Base-by-base conservation (phyloP, 2,329 filamentous ascomycete species). In the Beauveria brongniartii region DNA sequence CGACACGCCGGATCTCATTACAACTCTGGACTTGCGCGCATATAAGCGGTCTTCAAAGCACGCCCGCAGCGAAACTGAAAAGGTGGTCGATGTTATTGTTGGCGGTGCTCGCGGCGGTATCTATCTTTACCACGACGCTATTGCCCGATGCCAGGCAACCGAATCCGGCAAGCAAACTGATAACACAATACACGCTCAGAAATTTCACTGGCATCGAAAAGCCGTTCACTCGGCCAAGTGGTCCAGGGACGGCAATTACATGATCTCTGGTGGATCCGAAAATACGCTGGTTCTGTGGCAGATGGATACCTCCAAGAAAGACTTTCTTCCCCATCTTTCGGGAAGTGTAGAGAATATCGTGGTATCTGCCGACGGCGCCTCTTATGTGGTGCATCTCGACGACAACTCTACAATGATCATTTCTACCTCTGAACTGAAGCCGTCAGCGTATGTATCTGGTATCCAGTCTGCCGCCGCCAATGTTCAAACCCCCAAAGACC, bases 181-280 rank as follows among this genome's bases (percentile, higher is more conserved):
- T 66, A 73, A 83, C 46, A 79, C 82, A 22, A 71, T 84, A 26
- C 78, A 80, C 63, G 80, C 80, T 40, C 85, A 87, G 61, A 89
- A 88, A 64, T 79, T 92, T 58, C 94, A 97, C 72, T 99, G 94
- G 94, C 94, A 99, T 73, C 84, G 92, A 67, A 86, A 87, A 67
- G 84, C 88, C 54, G 92, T 97, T 9, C 87, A 89, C 67, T 83
- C 90, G 10, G 80, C 96, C 62, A 96, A 94, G 73, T 97, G 92
- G 90, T 97, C 94, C 16, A 80, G 81, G 66, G 94, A 99, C 80
- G 92, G 93, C 91, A 92, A 96, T 70, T 99, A 99, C 72, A 76
- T 99, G 62, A 87, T 99, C 57, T 97, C 94, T 61, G 94, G 94
- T 69, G 94, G 94, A 37, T 85, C 86, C 24, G 94, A 99, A 74